Conservation (phyloP, 2,329 filamentous ascomycete species). For the Fusarium dlaminii region DNA sequence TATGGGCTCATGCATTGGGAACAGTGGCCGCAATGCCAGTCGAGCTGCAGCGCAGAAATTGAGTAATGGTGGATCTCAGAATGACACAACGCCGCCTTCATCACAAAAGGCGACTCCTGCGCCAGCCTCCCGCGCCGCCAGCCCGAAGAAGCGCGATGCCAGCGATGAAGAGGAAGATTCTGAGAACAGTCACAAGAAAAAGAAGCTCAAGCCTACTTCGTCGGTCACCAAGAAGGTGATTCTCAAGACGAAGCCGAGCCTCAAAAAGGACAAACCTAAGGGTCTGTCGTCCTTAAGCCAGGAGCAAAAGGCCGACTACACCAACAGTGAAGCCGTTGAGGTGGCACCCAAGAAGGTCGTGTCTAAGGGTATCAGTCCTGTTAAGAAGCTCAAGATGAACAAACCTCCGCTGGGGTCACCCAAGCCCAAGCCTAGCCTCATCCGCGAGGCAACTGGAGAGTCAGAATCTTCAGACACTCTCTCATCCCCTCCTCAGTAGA, state of each 20-base stretch:
- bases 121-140: constrained; percentile 62
- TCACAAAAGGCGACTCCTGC: constrained; percentile 71
- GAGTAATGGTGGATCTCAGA: constrained; percentile 65
- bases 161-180: constrained; percentile 66
- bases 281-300: constrained; percentile 59
- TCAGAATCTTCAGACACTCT: constrained; percentile 67
- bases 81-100: constrained; percentile 67
- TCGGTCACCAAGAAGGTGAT: constrained; percentile 62
- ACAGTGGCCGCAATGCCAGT: constrained; percentile 70
- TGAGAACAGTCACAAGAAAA: constrained; percentile 64
- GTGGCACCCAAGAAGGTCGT: constrained; percentile 50
- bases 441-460: constrained; percentile 59
- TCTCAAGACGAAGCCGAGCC: constrained; percentile 60
- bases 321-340: constrained; percentile 41
- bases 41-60: constrained; percentile 71
- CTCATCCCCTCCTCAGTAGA: constrained; percentile 59
- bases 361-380: constrained; percentile 51
- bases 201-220: constrained; percentile 60
- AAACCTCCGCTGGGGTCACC: constrained; percentile 60
- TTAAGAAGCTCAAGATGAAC: constrained; percentile 55
- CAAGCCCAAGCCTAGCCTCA: constrained; percentile 56
- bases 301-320: constrained; percentile 54
- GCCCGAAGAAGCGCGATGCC: constrained; percentile 66
- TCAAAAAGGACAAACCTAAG: constrained; percentile 67
- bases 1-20: constrained; percentile 74